Evolutionary conservation across 2,329 filamentous ascomycete species (phyloP), one percentile per base, ranked within the genome.

Genomic region (Chaetomium olivaceum): DNA sequence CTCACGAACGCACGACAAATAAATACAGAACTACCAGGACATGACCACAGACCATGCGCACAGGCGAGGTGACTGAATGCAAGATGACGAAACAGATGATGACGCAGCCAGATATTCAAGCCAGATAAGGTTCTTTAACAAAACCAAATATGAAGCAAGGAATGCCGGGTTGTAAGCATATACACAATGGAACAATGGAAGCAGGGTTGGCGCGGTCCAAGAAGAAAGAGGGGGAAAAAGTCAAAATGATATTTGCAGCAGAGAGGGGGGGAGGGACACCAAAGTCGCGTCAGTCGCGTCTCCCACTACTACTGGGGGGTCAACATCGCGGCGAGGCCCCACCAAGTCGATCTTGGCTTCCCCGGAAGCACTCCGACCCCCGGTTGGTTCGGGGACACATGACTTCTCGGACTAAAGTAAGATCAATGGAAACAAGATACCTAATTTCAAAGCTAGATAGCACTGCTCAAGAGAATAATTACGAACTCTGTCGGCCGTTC

Each of bases 281-380:
- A 29, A 46, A 29, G 52, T 62, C 60, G 60, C 60, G 60, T 62
- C 51, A 55, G 31, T 46, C 60, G 60, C 60, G 60, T 62, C 36
- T 46, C 25, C 25, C 55, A 46, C 31, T 19, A 39, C 11, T 7
- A n/a, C n/a, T n/a, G 51, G 16, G 27, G 29, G 29, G 27, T 55
- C 52, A 29, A 33, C 48, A 52, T 39, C 39, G 21, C 56, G 39
- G 29, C 27, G 36, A 59, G 39, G 48, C 51, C 51, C 60, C 60
- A 62, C 51, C 21, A 19, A 11, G 19, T 27, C 23, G 21, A 36
- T 9, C 36, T 46, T 57, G 31, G 31, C 19, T 43, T 43, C 36
- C 36, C 36, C 36, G 36, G 36, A 43, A 43, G 36, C 36, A 43
- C 36, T 19, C 36, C 36, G 14, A 43, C 2, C 36, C 36, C 36